These are phyloP conservation scores for Rubia yunnanensis DNA, from an alignment of 257 asterid genomes.

Conservation along the genomic window DNA sequence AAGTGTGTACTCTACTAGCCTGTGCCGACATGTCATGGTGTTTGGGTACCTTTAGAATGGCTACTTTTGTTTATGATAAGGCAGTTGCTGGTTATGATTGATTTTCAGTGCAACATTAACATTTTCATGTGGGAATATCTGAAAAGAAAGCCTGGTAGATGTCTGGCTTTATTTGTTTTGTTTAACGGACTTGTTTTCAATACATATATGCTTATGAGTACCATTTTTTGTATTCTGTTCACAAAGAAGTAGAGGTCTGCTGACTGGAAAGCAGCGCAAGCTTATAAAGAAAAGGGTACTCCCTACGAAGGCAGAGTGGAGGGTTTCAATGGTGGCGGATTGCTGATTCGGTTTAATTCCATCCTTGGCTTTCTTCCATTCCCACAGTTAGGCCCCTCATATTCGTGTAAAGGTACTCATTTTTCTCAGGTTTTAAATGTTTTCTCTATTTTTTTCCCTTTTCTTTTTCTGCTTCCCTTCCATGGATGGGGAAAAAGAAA, in stretches of 20 bases:
- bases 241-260: constrained; percentile 99
- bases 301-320: constrained; percentile 60
- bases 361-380: constrained; percentile 89
- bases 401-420: constrained; percentile 69
- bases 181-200: background rate
- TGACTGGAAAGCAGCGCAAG: constrained; percentile 86
- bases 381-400: constrained; percentile 74
- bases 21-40: too few relatives aligned
- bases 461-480: background rate
- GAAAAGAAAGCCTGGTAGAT: too few relatives aligned
- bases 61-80: background rate
- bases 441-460: background rate
- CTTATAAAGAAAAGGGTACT: constrained; percentile 52
- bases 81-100: too few relatives aligned
- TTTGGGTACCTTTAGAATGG: background rate
- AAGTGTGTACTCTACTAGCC: too few relatives aligned
- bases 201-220: constrained; percentile 8
- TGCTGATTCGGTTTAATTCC: constrained; percentile 73
- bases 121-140: background rate
- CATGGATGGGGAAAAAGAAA: background rate
- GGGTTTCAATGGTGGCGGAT: constrained; percentile 78
- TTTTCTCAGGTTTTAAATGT: background rate
- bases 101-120: background rate
- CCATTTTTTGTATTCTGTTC: constrained; percentile 35
- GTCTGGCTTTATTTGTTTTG: background rate